Percentiles rank a stretch among this genome's conserved stretches.
These are phyloP conservation scores for Medicago ruthenica DNA, from an alignment of 306 rosid genomes.

Conservation along the genomic window DNA sequence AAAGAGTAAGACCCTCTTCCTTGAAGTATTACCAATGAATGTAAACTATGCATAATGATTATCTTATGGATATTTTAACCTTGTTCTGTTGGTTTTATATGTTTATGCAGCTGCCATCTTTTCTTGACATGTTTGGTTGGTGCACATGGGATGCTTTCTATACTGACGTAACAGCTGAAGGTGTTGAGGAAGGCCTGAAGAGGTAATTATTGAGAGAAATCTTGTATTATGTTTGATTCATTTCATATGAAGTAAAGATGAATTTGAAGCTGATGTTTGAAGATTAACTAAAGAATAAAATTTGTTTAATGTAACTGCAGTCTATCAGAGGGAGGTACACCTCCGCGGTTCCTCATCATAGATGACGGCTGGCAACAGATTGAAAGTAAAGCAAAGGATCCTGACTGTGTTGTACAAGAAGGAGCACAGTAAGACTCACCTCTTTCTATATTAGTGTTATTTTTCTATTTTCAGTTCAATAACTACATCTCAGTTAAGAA, in stretches of 20 bases:
- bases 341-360: conserved; percentile 84
- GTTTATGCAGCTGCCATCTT: conserved; percentile 72
- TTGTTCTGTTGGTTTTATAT: conserved; percentile 38
- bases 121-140: conserved; percentile 98
- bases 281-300: conserved; percentile 39
- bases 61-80: conserved; percentile 36
- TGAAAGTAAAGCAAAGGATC: conserved; percentile 70
- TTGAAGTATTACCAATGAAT: conserved; percentile 10
- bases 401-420: conserved; percentile 71
- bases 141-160: conserved; percentile 99
- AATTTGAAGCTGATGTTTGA: not conserved
- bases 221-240: conserved; percentile 10
- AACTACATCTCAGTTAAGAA: too few relatives aligned
- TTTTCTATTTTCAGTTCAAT: too few relatives aligned
- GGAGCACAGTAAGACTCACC: conserved; percentile 86
- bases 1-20: conserved; percentile 56
- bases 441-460: not conserved
- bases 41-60: conserved; percentile 4
- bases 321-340: conserved; percentile 83
- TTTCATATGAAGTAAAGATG: conserved; percentile 12
- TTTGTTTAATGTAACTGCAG: conserved; percentile 56
- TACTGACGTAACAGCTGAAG: conserved; percentile 95
- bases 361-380: conserved; percentile 99
- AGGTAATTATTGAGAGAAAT: conserved; percentile 55
- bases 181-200: conserved; percentile 83